phyloP scores from a whole-genome alignment of 2,329 filamentous ascomycete species.

The Endothia cerciana region DNA sequence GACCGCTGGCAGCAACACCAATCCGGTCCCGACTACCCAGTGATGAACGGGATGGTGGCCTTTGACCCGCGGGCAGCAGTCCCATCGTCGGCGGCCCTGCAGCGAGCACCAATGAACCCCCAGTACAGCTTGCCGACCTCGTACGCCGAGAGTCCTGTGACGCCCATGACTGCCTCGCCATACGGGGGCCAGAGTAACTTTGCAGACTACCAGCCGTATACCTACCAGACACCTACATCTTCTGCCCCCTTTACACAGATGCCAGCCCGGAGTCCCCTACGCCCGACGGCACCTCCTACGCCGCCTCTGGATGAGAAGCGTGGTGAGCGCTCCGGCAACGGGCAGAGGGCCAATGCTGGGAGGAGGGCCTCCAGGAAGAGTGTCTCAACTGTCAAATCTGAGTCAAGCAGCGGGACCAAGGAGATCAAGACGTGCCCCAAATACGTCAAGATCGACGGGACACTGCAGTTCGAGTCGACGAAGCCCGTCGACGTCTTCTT shows the following conservation, averaged over 20 bases:
- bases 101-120: conserved; percentile 48
- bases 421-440: conserved; percentile 25
- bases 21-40: conserved; percentile 46
- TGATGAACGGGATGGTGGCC: conserved; percentile 55
- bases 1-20: conserved; percentile 60
- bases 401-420: conserved; percentile 24
- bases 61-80: conserved; percentile 51
- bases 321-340: conserved; percentile 26
- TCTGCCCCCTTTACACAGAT: conserved; percentile 36
- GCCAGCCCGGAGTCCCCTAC: conserved; percentile 16
- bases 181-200: conserved; percentile 50
- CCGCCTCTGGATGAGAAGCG: conserved; percentile 37
- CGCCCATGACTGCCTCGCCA: conserved; percentile 46
- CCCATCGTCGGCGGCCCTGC: conserved; percentile 42
- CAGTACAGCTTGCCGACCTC: conserved; percentile 51
- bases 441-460: conserved; percentile 23
- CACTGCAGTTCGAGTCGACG: conserved; percentile 20
- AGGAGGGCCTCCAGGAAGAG: conserved; percentile 42
- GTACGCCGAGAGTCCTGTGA: conserved; percentile 50
- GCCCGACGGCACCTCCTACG: conserved; percentile 31
- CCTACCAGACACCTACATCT: conserved; percentile 35
- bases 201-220: conserved; percentile 47
- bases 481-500: conserved; percentile 25
- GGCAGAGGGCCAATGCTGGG: conserved; percentile 37
- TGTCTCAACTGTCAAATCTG: conserved; percentile 35